Conservation (phyloP, 257 asterid species). For the Nicotiana knightiana region DNA sequence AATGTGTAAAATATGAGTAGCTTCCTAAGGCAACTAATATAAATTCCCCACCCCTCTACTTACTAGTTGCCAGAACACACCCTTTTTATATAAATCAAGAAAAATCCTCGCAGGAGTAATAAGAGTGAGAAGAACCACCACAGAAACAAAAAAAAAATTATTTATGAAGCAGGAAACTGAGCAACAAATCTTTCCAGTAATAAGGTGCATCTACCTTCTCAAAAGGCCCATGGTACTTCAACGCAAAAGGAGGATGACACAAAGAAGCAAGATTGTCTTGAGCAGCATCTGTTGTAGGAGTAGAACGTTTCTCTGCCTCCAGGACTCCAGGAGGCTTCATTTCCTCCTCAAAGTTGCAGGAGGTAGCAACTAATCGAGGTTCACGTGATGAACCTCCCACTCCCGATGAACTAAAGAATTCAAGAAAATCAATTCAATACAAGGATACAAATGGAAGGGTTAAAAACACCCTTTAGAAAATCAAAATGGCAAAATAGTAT, state of each 20-base stretch:
- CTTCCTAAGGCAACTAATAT: too few species aligned
- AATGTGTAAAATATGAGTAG: background rate
- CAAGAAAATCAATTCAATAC: background rate
- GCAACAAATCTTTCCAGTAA: background rate
- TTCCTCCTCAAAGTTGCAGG: slow-evolving; percentile 95
- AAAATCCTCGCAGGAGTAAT: too few species aligned
- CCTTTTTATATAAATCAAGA: too few species aligned
- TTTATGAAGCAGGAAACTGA: background rate
- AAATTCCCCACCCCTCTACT: too few species aligned
- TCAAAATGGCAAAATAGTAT: background rate
- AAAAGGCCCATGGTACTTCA: slow-evolving; percentile 83
- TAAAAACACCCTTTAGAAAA: background rate
- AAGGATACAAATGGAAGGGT: background rate
- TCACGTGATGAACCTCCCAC: slow-evolving; percentile 54
- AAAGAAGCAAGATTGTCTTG: slow-evolving; percentile 91
- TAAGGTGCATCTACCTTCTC: slow-evolving; percentile 55
- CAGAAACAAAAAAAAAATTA: background rate
- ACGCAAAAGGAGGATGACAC: slow-evolving; percentile 89
- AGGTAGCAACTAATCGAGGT: slow-evolving; percentile 70
- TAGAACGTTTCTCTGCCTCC: slow-evolving; percentile 69
- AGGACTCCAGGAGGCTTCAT: slow-evolving; percentile 77
- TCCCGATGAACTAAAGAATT: slow-evolving; percentile 37
- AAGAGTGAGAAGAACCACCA: too few species aligned
- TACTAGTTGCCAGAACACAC: too few species aligned
- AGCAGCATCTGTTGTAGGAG: slow-evolving; percentile 49